phyloP scores from a whole-genome alignment of 805 yeast genomes.

The Wilhelminamyces savonicus region DNA sequence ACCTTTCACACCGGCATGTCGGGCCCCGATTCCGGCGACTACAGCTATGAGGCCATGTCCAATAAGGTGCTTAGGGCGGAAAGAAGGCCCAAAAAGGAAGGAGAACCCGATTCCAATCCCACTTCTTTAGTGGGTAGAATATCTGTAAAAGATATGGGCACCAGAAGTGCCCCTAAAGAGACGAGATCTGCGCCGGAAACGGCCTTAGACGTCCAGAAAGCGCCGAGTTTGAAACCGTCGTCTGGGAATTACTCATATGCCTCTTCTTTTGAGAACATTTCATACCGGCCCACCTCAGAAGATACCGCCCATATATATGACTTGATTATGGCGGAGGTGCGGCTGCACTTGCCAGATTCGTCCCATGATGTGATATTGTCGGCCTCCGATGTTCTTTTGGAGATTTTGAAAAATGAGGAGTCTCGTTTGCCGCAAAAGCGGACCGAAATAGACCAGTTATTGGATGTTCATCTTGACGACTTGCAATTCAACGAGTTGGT shows the following conservation, averaged over 20 bases:
- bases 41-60: constrained; percentile 61
- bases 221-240: constrained; percentile 3
- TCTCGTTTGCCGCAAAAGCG: constrained; percentile 39
- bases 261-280: constrained; percentile 47
- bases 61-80: constrained; percentile 55
- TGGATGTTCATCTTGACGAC: constrained; percentile 34
- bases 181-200: constrained; percentile 1
- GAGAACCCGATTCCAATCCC: constrained; percentile 54
- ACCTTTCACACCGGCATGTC: no score
- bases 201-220: constrained; percentile 4
- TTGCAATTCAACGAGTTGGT: constrained; percentile 42
- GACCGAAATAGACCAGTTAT: constrained; percentile 43
- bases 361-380: constrained; percentile 67
- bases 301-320: constrained; percentile 49
- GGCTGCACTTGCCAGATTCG: constrained; percentile 59
- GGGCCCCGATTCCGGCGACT: no score
- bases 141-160: constrained; percentile 66
- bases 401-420: constrained; percentile 43
- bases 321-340: constrained; percentile 53
- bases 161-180: constrained; percentile 20
- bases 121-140: constrained; percentile 67
- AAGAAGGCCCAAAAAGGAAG: constrained; percentile 29
- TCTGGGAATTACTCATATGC: no score
- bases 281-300: constrained; percentile 58
- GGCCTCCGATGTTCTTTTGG: constrained; percentile 62